Conservation (phyloP, 2,329 filamentous ascomycete genomes). For the Aspergillus japonicus region DNA sequence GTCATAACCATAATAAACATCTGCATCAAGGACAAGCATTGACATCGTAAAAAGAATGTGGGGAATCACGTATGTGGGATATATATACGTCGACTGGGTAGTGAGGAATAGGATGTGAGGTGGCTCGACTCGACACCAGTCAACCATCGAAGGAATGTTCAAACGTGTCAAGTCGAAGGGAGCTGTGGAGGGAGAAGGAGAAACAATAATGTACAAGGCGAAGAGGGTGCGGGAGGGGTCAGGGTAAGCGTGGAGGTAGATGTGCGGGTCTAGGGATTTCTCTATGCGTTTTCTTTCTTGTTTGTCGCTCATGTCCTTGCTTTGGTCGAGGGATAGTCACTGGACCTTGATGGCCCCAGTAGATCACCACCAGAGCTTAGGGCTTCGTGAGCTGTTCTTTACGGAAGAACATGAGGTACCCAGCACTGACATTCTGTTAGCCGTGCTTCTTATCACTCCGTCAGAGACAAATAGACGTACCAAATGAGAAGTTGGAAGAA, state of each 20-base stretch:
- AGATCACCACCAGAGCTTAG: conserved; percentile 17
- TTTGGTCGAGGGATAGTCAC: neutral
- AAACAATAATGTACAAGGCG: conserved; percentile 2
- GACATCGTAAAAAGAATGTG: neutral
- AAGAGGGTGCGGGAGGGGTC: neutral
- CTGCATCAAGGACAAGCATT: neutral
- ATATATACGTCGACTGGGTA: conserved; percentile 5
- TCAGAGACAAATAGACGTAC: conserved; percentile 37
- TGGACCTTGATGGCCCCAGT: neutral
- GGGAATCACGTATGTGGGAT: neutral
- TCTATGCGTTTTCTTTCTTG: no score
- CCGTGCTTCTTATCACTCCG: conserved; percentile 1
- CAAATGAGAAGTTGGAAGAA: conserved; percentile 58
- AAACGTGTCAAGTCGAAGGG: neutral
- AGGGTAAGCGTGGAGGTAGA: neutral
- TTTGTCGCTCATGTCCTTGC: neutral
- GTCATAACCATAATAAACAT: conserved; percentile 5
- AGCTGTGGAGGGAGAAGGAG: neutral
- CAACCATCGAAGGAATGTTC: neutral
- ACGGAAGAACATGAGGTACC: conserved; percentile 46
- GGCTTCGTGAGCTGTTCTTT: conserved; percentile 48
- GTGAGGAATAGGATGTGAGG: neutral
- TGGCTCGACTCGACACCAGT: neutral
- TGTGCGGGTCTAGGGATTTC: neutral
- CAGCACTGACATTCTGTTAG: conserved; percentile 27